Evolutionary conservation across 805 yeast species (phyloP).

Genomic region (Candida xyloterini): DNA sequence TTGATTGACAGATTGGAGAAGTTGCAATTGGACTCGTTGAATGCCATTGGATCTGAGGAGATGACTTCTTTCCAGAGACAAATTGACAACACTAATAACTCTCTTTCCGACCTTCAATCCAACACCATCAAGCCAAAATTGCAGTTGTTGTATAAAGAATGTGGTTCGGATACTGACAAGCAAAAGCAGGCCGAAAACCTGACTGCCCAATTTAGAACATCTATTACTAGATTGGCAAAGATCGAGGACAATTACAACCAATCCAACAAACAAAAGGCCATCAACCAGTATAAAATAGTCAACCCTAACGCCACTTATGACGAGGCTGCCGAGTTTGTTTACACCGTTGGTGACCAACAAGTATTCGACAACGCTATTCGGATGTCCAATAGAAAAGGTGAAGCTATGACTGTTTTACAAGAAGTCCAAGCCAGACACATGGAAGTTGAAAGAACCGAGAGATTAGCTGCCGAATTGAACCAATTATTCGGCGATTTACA

Average conservation of each 20-base stretch:
- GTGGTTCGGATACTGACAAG: conserved; percentile 72
- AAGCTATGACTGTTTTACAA: conserved; percentile 90
- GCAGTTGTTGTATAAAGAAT: conserved; percentile 69
- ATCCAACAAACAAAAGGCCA: conserved; percentile 82
- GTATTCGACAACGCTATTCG: conserved; percentile 90
- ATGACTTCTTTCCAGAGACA: conserved; percentile 68
- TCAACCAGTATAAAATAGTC: conserved; percentile 87
- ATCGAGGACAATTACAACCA: conserved; percentile 85
- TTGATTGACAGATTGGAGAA: conserved; percentile 66
- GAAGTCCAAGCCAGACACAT: conserved; percentile 96
- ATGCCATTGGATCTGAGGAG: conserved; percentile 69
- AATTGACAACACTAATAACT: conserved; percentile 72
- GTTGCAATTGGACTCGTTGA: conserved; percentile 66
- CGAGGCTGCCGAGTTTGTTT: conserved; percentile 82
- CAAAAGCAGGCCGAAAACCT: conserved; percentile 87
- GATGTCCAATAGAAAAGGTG: conserved; percentile 86
- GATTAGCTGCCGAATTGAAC: conserved; percentile 92
- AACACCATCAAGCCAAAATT: conserved; percentile 67
- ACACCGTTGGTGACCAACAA: conserved; percentile 82
- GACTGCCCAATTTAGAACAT: conserved; percentile 78
- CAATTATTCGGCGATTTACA: conserved; percentile 96
- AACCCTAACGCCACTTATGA: conserved; percentile 81
- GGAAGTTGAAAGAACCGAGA: conserved; percentile 90
- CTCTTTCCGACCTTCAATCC: conserved; percentile 75
- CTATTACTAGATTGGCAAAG: conserved; percentile 82